Conservation (phyloP, 1,284 basidiomycete species). For the Austropuccinia psidii region DNA sequence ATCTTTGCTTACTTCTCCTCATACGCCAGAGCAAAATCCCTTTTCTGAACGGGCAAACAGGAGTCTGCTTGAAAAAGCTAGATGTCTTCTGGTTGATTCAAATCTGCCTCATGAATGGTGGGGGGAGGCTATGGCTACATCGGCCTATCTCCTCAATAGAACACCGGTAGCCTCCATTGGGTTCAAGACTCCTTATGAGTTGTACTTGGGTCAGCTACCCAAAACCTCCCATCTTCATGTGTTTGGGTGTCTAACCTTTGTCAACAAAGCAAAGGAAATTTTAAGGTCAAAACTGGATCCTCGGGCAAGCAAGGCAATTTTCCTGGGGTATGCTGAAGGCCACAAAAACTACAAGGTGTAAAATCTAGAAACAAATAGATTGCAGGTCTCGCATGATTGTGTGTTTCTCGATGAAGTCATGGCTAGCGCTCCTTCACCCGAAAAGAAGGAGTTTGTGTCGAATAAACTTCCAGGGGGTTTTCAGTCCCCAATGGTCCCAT, state of each 20-base stretch:
- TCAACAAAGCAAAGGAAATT: no score
- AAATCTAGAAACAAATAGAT: no score
- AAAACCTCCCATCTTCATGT: background rate
- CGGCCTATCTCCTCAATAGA: background rate
- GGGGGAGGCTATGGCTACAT: background rate
- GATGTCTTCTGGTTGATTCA: background rate
- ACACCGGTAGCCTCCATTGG: background rate
- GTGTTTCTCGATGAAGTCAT: no score
- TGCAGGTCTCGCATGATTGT: no score
- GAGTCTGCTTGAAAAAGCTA: background rate
- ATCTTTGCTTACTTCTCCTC: no score
- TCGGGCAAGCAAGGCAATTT: background rate
- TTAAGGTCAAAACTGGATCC: background rate
- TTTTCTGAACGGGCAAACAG: constrained; percentile 4
- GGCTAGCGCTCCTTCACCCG: no score
- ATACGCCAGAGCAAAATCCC: constrained; percentile 19
- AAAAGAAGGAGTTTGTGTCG: no score
- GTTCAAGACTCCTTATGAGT: background rate
- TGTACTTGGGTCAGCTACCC: background rate
- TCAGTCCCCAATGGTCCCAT: no score
- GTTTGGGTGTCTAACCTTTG: background rate
- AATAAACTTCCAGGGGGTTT: no score
- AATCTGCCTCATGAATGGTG: background rate
- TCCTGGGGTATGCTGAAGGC: background rate
- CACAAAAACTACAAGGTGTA: background rate